A percentile compares a stretch with the other conserved stretches of the same genome.
phyloP scores from a whole-genome alignment of 345 rosid species.

The Gossypium raimondii region DNA sequence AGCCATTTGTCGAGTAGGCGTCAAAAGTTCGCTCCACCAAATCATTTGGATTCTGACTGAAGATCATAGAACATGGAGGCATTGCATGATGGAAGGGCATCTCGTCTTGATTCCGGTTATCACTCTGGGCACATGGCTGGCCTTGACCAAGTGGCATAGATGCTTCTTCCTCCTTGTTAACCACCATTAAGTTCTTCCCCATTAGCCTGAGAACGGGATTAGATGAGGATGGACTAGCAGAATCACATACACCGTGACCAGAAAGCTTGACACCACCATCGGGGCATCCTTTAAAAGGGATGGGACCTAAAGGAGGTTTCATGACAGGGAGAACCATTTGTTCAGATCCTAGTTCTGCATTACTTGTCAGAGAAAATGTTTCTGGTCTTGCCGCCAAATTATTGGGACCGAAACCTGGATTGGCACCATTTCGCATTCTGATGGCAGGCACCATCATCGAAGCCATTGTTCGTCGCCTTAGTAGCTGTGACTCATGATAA shows the following conservation, averaged over 20 bases:
- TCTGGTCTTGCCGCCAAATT: slow-evolving; percentile 38
- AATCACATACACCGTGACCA: slow-evolving; percentile 34
- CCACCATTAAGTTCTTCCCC: slow-evolving; percentile 94
- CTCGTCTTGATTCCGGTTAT: slow-evolving; percentile 20
- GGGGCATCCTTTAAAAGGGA: slow-evolving; percentile 32
- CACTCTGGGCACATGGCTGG: slow-evolving; percentile 28
- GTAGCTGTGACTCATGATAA: slow-evolving; percentile 52
- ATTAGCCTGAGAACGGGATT: slow-evolving; percentile 82
- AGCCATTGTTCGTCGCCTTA: slow-evolving; percentile 49
- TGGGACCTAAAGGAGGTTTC: slow-evolving; percentile 23
- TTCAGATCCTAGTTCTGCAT: slow-evolving; percentile 35
- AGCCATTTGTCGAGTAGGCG: slow-evolving; percentile 22
- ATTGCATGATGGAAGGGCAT: slow-evolving; percentile 23
- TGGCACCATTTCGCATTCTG: slow-evolving; percentile 26
- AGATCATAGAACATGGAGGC: slow-evolving; percentile 27
- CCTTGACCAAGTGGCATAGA: slow-evolving; percentile 33
- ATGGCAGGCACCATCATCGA: slow-evolving; percentile 31
- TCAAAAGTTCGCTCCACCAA: slow-evolving; percentile 26
- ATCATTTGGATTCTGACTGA: slow-evolving; percentile 24
- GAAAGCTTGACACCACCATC: slow-evolving; percentile 28
- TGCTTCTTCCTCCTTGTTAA: slow-evolving; percentile 68
- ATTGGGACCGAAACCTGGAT: slow-evolving; percentile 20
- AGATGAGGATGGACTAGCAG: slow-evolving; percentile 66
- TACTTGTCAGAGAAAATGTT: slow-evolving; percentile 29
- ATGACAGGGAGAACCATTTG: slow-evolving; percentile 23